A percentile compares a stretch with the other conserved stretches of the same genome.
Evolutionary conservation across 73 alveolate species (phyloP).

Genomic region (Loxodes magnus): DNA sequence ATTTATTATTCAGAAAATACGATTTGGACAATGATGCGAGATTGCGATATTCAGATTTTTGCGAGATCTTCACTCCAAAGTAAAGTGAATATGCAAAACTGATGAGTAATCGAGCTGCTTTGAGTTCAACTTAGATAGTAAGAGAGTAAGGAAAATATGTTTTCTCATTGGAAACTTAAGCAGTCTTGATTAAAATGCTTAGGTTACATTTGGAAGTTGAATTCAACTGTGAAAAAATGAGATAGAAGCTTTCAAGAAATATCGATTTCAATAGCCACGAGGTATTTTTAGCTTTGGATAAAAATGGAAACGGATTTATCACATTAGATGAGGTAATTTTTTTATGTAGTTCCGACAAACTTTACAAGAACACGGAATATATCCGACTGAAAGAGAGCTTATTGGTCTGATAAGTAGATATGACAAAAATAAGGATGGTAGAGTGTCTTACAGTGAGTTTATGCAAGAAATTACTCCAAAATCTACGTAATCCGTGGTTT

Average conservation of each 20-base stretch:
- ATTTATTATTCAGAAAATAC: conserved; percentile 25
- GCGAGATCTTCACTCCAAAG: conserved; percentile 21
- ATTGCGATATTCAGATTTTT: conserved; percentile 24
- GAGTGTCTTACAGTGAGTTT: conserved; percentile 27
- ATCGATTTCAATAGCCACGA: conserved; percentile 20
- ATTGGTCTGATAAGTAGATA: conserved; percentile 17
- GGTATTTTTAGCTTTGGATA: conserved; percentile 27
- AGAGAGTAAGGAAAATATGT: no score
- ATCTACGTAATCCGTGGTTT: no score
- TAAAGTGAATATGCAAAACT: conserved; percentile 10
- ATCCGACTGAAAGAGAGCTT: conserved; percentile 18
- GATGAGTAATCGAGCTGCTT: not conserved
- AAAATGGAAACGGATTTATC: conserved; percentile 20
- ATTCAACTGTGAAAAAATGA: conserved; percentile 14
- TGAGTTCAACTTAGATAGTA: no score
- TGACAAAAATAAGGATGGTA: conserved; percentile 29
- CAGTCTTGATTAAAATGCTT: conserved; percentile 14
- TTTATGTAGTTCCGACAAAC: conserved; percentile 8
- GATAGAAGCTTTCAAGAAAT: conserved; percentile 17
- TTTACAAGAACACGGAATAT: conserved; percentile 17
- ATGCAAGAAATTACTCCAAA: conserved; percentile 33
- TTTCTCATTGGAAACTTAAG: conserved; percentile 14
- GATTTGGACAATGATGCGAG: conserved; percentile 23
- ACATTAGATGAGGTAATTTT: conserved; percentile 29
- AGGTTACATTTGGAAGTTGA: conserved; percentile 17